These are phyloP conservation scores for Fusarium sp. DNA, from an alignment of 2,329 filamentous ascomycete genomes.

Conservation along the genomic window DNA sequence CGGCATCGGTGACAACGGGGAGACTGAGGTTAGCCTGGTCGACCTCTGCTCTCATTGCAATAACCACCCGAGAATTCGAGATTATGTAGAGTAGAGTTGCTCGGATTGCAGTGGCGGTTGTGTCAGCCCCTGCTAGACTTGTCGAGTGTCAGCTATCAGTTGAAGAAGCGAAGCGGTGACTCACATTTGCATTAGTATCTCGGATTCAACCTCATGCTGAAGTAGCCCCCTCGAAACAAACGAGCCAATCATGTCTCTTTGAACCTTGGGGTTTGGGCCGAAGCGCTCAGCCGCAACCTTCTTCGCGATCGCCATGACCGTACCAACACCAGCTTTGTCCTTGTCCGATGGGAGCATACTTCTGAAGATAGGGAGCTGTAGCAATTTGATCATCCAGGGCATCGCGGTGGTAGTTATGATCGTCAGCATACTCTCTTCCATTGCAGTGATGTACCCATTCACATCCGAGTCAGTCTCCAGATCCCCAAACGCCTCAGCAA, in stretches of 20 bases:
- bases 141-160: accelerated
- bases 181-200: not conserved
- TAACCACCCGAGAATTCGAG: not conserved
- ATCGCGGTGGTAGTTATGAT: not conserved
- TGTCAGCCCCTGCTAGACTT: not conserved
- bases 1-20: accelerated
- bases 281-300: not conserved
- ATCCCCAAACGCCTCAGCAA: not conserved
- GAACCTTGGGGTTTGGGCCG: not conserved
- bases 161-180: accelerated
- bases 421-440: not conserved
- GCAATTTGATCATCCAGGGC: not conserved
- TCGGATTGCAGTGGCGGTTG: not conserved
- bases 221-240: not conserved
- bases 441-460: not conserved
- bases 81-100: not conserved
- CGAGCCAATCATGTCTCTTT: not conserved
- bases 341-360: not conserved
- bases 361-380: not conserved
- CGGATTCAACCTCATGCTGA: not conserved
- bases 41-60: not conserved
- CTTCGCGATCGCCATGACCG: not conserved
- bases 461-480: not conserved
- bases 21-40: accelerated
- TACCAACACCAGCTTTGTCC: not conserved